A percentile compares a stretch with the other conserved stretches of the same genome.
These are phyloP conservation scores for Globisporangium sylvaticum DNA, from an alignment of 352 stramenopile genomes.

Conservation along the genomic window DNA sequence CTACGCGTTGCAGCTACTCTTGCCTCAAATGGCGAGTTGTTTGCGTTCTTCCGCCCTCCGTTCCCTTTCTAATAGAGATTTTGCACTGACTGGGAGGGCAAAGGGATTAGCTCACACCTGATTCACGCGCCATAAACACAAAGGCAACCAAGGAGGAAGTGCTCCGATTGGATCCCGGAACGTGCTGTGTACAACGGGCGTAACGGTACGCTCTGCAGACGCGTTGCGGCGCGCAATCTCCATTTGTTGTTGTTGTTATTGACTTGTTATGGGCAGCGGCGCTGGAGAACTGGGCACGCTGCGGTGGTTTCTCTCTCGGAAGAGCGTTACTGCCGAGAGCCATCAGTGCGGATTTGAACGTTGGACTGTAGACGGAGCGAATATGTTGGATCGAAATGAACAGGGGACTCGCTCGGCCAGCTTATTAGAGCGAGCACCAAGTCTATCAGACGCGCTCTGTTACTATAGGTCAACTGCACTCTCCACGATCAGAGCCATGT, in stretches of 20 bases:
- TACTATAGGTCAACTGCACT: neutral
- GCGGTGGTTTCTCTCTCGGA: neutral
- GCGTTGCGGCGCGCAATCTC: neutral
- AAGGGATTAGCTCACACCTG: neutral
- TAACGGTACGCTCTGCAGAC: neutral
- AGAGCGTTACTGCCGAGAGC: neutral
- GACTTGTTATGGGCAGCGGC: too few species aligned
- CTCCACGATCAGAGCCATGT: neutral
- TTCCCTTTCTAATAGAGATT: too few species aligned
- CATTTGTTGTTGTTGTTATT: neutral
- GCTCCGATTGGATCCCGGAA: neutral
- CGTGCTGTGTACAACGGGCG: neutral
- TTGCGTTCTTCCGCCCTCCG: slow-evolving; percentile 1
- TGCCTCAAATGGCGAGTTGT: neutral
- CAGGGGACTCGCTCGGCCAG: neutral
- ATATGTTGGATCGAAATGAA: neutral
- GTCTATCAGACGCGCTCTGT: neutral
- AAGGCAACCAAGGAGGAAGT: neutral
- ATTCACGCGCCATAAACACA: neutral
- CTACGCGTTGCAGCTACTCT: neutral
- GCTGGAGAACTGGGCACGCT: neutral
- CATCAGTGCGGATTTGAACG: neutral
- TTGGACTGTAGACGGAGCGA: neutral
- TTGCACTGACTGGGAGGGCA: too few species aligned
- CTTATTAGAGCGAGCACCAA: neutral